Conservation (phyloP, 768 basidiomycete genomes). For the Boletus vermiculosoides region DNA sequence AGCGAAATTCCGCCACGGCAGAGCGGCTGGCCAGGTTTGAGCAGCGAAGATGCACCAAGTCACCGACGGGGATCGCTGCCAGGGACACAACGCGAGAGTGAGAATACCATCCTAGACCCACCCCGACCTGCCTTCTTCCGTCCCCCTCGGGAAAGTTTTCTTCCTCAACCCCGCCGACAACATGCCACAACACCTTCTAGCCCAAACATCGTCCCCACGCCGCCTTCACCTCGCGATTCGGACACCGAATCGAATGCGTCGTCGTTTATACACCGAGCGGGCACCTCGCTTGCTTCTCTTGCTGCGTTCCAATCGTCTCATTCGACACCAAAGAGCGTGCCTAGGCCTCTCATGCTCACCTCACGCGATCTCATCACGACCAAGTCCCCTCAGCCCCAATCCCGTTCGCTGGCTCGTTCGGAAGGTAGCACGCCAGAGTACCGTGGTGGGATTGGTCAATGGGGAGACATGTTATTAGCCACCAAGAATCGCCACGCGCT, state of each 20-base stretch:
- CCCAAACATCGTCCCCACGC: slow-evolving; percentile 21
- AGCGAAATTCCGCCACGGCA: slow-evolving; percentile 21
- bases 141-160: slow-evolving; percentile 55
- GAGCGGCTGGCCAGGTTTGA: slow-evolving; percentile 15
- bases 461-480: slow-evolving; percentile 47
- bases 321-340: slow-evolving; percentile 48
- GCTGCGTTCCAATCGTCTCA: slow-evolving; percentile 38
- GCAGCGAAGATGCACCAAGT: background rate
- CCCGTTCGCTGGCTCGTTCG: slow-evolving; percentile 30
- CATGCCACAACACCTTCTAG: slow-evolving; percentile 31
- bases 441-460: slow-evolving; percentile 35
- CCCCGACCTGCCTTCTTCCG: slow-evolving; percentile 57
- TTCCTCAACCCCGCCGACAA: slow-evolving; percentile 36
- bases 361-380: slow-evolving; percentile 45
- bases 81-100: slow-evolving; percentile 33
- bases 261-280: slow-evolving; percentile 39
- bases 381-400: slow-evolving; percentile 20
- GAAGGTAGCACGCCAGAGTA: slow-evolving; percentile 36
- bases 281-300: slow-evolving; percentile 43
- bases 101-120: slow-evolving; percentile 45
- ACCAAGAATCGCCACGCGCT: slow-evolving; percentile 36
- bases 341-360: slow-evolving; percentile 64
- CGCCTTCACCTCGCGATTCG: slow-evolving; percentile 20
- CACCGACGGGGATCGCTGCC: slow-evolving; percentile 44
- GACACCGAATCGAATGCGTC: slow-evolving; percentile 15